These are phyloP conservation scores for Spathaspora passalidarum DNA, from an alignment of 805 yeast species.

Conservation along the genomic window DNA sequence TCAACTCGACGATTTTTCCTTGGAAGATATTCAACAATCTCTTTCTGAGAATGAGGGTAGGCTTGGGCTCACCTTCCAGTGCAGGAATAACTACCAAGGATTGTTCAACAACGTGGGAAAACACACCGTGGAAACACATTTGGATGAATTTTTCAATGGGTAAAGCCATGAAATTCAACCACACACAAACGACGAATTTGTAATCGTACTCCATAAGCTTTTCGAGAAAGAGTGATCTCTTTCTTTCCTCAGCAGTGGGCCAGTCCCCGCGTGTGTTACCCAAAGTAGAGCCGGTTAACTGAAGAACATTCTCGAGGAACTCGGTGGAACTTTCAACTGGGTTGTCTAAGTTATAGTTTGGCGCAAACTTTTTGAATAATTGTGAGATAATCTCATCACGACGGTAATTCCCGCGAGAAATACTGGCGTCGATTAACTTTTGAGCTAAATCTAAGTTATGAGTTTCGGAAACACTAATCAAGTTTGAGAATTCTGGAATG, in stretches of 20 bases:
- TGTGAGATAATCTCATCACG: slow-evolving; percentile 56
- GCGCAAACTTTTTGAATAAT: slow-evolving; percentile 39
- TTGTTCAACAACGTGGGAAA: slow-evolving; percentile 82
- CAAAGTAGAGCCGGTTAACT: slow-evolving; percentile 65
- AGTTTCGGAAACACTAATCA: slow-evolving; percentile 48
- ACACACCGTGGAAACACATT: slow-evolving; percentile 87
- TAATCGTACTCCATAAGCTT: slow-evolving; percentile 68
- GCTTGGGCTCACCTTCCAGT: slow-evolving; percentile 40
- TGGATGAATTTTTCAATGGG: slow-evolving; percentile 61
- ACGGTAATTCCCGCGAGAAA: slow-evolving; percentile 52
- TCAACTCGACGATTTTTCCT: slow-evolving; percentile 52
- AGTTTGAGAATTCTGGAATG: slow-evolving; percentile 61
- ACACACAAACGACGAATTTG: slow-evolving; percentile 52
- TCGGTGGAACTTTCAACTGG: slow-evolving; percentile 28
- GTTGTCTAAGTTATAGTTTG: slow-evolving; percentile 27
- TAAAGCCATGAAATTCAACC: slow-evolving; percentile 58
- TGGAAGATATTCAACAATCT: slow-evolving; percentile 64
- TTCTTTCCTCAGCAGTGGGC: slow-evolving; percentile 89
- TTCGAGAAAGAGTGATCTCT: slow-evolving; percentile 72
- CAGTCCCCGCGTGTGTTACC: slow-evolving; percentile 84
- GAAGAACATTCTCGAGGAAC: slow-evolving; percentile 66
- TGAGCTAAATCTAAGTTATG: slow-evolving; percentile 71
- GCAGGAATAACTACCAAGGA: slow-evolving; percentile 44
- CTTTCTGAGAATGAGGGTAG: slow-evolving; percentile 56
- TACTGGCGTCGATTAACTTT: slow-evolving; percentile 64